Conservation (phyloP, 2,329 filamentous ascomycete species). For the Didymella pinodella region DNA sequence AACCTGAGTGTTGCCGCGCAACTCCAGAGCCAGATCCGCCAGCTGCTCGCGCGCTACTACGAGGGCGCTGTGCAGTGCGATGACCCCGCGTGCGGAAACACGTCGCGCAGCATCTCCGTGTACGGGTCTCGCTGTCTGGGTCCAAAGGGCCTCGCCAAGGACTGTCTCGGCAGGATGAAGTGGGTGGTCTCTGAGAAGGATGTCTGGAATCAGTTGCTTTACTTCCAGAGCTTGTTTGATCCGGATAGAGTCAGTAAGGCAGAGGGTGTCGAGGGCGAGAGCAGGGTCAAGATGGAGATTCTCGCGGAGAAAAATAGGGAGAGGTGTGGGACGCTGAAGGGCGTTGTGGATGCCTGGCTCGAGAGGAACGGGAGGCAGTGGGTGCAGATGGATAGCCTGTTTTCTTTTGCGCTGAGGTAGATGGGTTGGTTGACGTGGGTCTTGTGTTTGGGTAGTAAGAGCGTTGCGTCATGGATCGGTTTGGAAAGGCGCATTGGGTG, state of each 20-base stretch:
- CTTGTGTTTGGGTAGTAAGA: no score
- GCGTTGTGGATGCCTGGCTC: slow-evolving; percentile 81
- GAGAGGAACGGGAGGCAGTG: slow-evolving; percentile 90
- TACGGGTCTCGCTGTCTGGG: slow-evolving; percentile 91
- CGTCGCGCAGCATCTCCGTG: slow-evolving; percentile 90
- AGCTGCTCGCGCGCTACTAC: slow-evolving; percentile 84
- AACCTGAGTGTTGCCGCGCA: slow-evolving; percentile 83
- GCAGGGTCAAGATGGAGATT: slow-evolving; percentile 65
- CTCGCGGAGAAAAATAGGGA: slow-evolving; percentile 83
- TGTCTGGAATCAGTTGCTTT: slow-evolving; percentile 93
- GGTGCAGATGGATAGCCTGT: slow-evolving; percentile 92
- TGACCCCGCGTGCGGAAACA: slow-evolving; percentile 83
- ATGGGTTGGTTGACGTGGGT: not conserved
- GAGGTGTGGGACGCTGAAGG: slow-evolving; percentile 78
- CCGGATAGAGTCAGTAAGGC: slow-evolving; percentile 77
- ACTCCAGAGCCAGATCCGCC: slow-evolving; percentile 82
- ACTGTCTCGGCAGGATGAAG: slow-evolving; percentile 85
- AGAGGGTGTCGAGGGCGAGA: slow-evolving; percentile 57
- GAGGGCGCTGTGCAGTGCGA: slow-evolving; percentile 91
- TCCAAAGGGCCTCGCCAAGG: slow-evolving; percentile 81
- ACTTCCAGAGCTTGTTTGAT: slow-evolving; percentile 85
- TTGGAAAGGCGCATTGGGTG: no score
- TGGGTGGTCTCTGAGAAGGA: slow-evolving; percentile 89
- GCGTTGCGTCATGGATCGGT: no score
- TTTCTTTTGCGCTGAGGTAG: slow-evolving; percentile 64